Evolutionary conservation across 768 basidiomycete genomes (phyloP).

Genomic region (Boletus sensibilis): DNA sequence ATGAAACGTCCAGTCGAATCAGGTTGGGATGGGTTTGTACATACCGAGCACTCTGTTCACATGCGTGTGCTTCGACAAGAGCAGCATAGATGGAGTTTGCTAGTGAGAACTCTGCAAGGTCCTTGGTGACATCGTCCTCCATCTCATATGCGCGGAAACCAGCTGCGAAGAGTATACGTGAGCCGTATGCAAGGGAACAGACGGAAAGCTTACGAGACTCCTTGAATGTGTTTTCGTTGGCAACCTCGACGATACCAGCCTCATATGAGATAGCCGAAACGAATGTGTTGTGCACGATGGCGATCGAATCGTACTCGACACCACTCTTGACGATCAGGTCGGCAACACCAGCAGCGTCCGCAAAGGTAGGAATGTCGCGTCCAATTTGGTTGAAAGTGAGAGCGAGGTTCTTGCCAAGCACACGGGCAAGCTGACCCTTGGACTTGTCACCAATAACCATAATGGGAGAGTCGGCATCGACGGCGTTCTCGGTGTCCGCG

Average conservation of each 20-base stretch:
- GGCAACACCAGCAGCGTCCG: constrained; percentile 91
- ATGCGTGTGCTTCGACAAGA: constrained; percentile 92
- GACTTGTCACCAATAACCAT: constrained; percentile 97
- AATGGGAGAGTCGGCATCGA: constrained; percentile 64
- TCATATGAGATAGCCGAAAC: constrained; percentile 91
- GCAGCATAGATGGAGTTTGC: constrained; percentile 96
- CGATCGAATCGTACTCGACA: constrained; percentile 82
- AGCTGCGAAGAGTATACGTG: constrained; percentile 40
- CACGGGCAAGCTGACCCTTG: constrained; percentile 84
- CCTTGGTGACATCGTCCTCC: constrained; percentile 93
- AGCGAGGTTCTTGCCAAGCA: constrained; percentile 59
- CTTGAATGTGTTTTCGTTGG: constrained; percentile 77
- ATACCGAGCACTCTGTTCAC: constrained; percentile 89
- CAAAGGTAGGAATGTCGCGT: constrained; percentile 94
- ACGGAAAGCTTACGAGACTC: constrained; percentile 62
- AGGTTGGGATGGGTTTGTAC: constrained; percentile 6
- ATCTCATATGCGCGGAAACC: constrained; percentile 96
- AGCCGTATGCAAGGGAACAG: background rate
- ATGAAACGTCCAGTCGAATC: background rate
- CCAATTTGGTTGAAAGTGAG: constrained; percentile 98
- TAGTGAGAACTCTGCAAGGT: constrained; percentile 91
- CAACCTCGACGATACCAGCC: constrained; percentile 68
- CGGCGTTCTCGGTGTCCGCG: constrained; percentile 44
- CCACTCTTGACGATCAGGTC: constrained; percentile 87
- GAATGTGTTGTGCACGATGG: constrained; percentile 82